Evolutionary conservation across 345 rosid species (phyloP), one percentile per base, ranked within the genome.

Genomic region (Eucalyptus sp.): DNA sequence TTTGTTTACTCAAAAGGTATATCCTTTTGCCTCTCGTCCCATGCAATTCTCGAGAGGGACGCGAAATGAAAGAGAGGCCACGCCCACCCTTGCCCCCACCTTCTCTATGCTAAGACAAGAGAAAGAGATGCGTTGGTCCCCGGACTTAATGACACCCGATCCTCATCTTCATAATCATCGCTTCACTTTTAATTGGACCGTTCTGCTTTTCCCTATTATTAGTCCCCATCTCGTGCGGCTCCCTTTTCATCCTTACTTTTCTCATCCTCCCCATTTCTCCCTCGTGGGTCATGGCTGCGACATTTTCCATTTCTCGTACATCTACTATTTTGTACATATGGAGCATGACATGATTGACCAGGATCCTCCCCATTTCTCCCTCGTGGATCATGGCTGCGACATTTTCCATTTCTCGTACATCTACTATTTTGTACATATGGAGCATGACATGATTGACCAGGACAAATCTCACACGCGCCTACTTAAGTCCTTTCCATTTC

Each of bases 121-220:
- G 62, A 22, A 24, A 17, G 20, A 71, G 81, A 71, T 33, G 25
- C 81, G 22, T 37, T 4, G 20, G 41, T 15, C 18, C 79, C 79
- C 18, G 17, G 25, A 37, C 20, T 37, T 71, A 18, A 37, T 22
- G 83, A 37, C 83, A 4, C 0, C 46, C 14, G 83, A 71, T 37
- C 0, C 8, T 3, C 27, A 37, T 71, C 6, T 37, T 37, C 44
- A 5, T 10, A 10, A 68, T 3, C 7, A 33, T 68, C 7, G 24
- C 3, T 33, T 71, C 5, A 24, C 62, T 1, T 1, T 17, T 4
- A 33, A 33, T 0, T 3, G 22, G 11, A 8, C 46, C 2, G 7
- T 18, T 37, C 83, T 10, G 27, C 27, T 71, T 71, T 37, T 37
- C 7, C 46, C 46, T 3, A 37, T 71, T 71, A 1, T 18, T 71